Conservation (phyloP, 768 basidiomycete species). For the Trametes maxima region DNA sequence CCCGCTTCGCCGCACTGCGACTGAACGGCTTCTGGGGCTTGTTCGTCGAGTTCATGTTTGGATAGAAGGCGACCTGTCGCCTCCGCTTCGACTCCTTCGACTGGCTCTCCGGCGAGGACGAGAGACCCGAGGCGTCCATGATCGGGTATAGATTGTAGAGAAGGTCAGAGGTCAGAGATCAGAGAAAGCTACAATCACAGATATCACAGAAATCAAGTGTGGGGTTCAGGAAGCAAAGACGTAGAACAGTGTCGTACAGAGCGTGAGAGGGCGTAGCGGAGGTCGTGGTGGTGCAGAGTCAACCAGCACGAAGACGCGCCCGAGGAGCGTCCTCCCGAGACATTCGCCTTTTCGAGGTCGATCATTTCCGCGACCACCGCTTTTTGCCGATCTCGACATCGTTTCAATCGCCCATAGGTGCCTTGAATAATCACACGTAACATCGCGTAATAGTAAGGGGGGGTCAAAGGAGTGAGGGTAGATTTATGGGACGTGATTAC, state of each 20-base stretch:
- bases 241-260: conserved; percentile 3
- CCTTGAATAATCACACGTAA: neutral
- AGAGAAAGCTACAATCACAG: neutral
- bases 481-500: conserved; percentile 15
- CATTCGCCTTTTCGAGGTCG: neutral
- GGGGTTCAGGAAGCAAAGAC: neutral
- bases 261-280: conserved; percentile 12
- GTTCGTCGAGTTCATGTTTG: conserved; percentile 66
- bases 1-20: conserved; percentile 87
- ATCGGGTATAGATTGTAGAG: conserved; percentile 2
- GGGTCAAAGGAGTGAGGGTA: conserved; percentile 16
- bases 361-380: conserved; percentile 8
- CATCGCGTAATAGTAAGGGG: neutral
- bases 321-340: neutral
- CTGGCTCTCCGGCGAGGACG: conserved; percentile 6
- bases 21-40: conserved; percentile 86
- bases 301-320: conserved; percentile 14
- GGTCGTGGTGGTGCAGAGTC: conserved; percentile 17
- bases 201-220: neutral
- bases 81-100: conserved; percentile 44
- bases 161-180: neutral
- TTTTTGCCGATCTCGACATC: conserved; percentile 10
- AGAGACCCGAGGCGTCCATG: conserved; percentile 19
- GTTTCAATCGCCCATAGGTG: neutral
- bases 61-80: conserved; percentile 78